A percentile compares a stretch with the other conserved stretches of the same genome.
Evolutionary conservation across 352 stramenopile genomes (phyloP).

Genomic region (Pythium folliculosum): DNA sequence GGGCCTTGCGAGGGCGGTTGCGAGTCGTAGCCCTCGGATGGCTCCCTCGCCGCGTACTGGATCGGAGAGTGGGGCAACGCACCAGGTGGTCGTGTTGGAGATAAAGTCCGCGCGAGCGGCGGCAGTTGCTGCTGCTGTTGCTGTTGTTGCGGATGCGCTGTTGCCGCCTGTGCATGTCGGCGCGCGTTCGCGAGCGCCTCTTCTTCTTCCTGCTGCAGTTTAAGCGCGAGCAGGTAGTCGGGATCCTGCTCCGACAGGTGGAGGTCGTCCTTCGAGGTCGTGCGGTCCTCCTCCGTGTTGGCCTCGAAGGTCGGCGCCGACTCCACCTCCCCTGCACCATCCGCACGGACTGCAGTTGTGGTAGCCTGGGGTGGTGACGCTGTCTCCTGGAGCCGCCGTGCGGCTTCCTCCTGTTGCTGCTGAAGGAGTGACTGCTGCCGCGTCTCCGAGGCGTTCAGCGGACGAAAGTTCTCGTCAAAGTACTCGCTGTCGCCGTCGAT

Average conservation of each 20-base stretch:
- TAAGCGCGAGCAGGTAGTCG: slow-evolving; percentile 74
- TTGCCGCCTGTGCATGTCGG: neutral
- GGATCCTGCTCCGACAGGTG: slow-evolving; percentile 37
- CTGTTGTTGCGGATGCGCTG: neutral
- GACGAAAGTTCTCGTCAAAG: slow-evolving; percentile 63
- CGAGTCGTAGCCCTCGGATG: slow-evolving; percentile 24
- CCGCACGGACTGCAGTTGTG: neutral
- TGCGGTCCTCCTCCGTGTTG: slow-evolving; percentile 20
- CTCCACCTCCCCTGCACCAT: neutral
- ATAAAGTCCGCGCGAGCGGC: neutral
- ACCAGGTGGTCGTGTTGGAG: slow-evolving; percentile 1
- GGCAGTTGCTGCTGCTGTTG: slow-evolving; percentile 2
- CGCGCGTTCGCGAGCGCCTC: slow-evolving; percentile 34
- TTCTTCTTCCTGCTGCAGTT: slow-evolving; percentile 83
- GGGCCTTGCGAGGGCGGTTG: slow-evolving; percentile 25
- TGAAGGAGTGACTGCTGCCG: slow-evolving; percentile 71
- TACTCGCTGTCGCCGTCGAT: slow-evolving; percentile 87
- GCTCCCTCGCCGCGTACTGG: slow-evolving; percentile 4
- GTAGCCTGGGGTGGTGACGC: neutral
- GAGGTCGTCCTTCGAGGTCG: slow-evolving; percentile 22
- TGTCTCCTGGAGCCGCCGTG: slow-evolving; percentile 31
- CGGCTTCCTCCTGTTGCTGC: slow-evolving; percentile 57
- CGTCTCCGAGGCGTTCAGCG: slow-evolving; percentile 63
- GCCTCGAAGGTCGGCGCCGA: slow-evolving; percentile 18
- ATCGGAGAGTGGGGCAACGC: slow-evolving; percentile 12